These are phyloP conservation scores for Kazachstania sp. DNA, from an alignment of 1,139 yeast species.

Conservation along the genomic window DNA sequence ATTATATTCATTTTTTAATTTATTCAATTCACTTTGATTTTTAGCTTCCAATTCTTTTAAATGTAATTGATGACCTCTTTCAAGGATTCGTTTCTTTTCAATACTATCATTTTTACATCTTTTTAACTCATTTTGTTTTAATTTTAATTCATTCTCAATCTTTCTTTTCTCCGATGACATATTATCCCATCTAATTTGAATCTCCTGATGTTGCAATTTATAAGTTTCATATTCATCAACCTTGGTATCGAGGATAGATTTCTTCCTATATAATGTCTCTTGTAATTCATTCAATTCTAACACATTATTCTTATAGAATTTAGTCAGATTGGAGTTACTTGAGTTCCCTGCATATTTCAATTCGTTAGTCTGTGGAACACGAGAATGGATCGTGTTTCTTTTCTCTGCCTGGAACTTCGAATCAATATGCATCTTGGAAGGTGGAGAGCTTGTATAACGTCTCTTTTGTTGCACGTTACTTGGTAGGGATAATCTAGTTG, in stretches of 20 bases:
- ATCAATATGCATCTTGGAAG: background rate
- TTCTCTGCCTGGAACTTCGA: slow-evolving; percentile 4
- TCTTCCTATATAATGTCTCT: slow-evolving; percentile 22
- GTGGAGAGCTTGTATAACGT: slow-evolving; percentile 6
- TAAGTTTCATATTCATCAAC: slow-evolving; percentile 12
- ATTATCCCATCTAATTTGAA: slow-evolving; percentile 27
- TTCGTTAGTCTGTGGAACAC: background rate
- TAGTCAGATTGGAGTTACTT: slow-evolving; percentile 16
- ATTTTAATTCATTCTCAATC: slow-evolving; percentile 26
- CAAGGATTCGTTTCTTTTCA: slow-evolving; percentile 26
- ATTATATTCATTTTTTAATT: slow-evolving; percentile 34
- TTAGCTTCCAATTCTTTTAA: slow-evolving; percentile 33
- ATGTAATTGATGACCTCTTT: slow-evolving; percentile 34
- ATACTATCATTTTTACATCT: slow-evolving; percentile 33
- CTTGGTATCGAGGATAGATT: slow-evolving; percentile 22
- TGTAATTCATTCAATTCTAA: slow-evolving; percentile 25
- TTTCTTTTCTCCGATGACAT: slow-evolving; percentile 35
- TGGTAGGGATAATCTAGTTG: background rate
- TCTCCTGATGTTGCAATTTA: slow-evolving; percentile 15
- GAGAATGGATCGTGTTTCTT: slow-evolving; percentile 1
- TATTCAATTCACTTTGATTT: slow-evolving; percentile 34
- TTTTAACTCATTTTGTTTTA: slow-evolving; percentile 37
- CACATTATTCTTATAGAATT: slow-evolving; percentile 28
- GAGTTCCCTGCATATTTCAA: background rate
- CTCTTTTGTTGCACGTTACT: background rate